These are phyloP conservation scores for Hemerocallis citrina DNA, from an alignment of 106 monocot species.

Conservation along the genomic window DNA sequence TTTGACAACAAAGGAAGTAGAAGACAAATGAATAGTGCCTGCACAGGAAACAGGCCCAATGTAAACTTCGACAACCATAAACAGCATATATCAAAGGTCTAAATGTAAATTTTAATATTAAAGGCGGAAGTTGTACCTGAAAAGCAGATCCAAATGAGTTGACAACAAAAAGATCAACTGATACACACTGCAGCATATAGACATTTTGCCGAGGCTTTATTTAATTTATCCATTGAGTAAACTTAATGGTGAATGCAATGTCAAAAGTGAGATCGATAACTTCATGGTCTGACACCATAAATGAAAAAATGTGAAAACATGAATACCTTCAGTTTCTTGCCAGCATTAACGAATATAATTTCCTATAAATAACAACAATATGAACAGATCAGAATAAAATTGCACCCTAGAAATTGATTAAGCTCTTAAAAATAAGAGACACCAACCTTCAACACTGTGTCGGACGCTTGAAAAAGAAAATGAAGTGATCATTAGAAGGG, in stretches of 20 bases:
- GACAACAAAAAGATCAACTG: constrained; percentile 95
- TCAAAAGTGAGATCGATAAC: neutral
- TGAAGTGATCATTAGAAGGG: constrained; percentile 83
- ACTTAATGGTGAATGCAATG: neutral
- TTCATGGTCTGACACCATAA: neutral
- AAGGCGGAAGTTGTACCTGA: constrained; percentile 57
- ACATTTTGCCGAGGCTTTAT: neutral
- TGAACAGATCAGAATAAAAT: constrained; percentile 9
- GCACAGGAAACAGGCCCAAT: constrained; percentile 5
- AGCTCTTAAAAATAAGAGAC: neutral
- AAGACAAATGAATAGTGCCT: constrained; percentile 92
- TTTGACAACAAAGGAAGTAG: constrained; percentile 81
- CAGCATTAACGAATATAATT: constrained; percentile 81
- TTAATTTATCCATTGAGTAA: neutral
- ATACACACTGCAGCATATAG: constrained; percentile 48
- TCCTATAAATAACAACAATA: constrained; percentile 48
- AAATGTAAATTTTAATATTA: neutral
- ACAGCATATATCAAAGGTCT: neutral
- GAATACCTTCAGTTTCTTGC: constrained; percentile 75
- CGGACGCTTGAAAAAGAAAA: constrained; percentile 97
- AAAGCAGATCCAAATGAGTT: constrained; percentile 96
- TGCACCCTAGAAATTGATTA: neutral
- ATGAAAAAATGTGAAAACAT: constrained; percentile 8
- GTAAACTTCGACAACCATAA: neutral
- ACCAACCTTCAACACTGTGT: constrained; percentile 87